Base-by-base conservation (phyloP, 1,284 basidiomycete species). In the Leccinum pachyderme region DNA sequence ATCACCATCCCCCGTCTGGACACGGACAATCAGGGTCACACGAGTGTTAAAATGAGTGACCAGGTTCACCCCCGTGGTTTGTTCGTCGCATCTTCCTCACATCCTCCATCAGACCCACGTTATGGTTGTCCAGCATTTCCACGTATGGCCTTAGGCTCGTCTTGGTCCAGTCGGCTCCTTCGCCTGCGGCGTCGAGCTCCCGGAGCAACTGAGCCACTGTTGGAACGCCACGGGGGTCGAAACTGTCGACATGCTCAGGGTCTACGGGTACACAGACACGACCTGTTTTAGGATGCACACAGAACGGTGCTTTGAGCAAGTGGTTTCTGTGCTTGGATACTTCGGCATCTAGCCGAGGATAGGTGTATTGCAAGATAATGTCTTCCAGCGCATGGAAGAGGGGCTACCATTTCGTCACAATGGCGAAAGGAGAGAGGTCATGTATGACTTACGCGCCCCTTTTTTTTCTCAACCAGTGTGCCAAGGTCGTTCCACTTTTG, bases 261-360 rank as follows among this genome's bases (percentile, higher is more conserved):
- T 97, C 89, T 29, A 99, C 78, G 1, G 97, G 97, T 0, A 99
- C 93, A 72, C 96, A 99, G 9, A 99, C 86, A 41, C 95, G 84
- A 1, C 95, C 95, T 2, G 97, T 99, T 59, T 93, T 93, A 0
- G 97, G 96, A 72, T 99, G 96, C 0, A 99, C 80, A 68, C 95
- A 97, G 73, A 99, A 99, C 0, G 97, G 97, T 27, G 93, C 89
- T 73, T 99, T 99, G 59, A 99, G 84, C 77, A 99, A 81, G 75
- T 99, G 97, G 75, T 99, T 99, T 55, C 95, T 82, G 67, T 96
- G 93, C 68, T 98, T 97, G 2, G 95, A 95, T 13, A 99, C 96
- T 72, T 99, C 96, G 6, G 93, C 89, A 72, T 99, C 96, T 58
- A 99, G 84, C 15, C 96, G 87, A 2, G 97, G 96, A 71, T 99